phyloP scores from a whole-genome alignment of 208 protist genomes.

The Wallacemonas rigidus region DNA sequence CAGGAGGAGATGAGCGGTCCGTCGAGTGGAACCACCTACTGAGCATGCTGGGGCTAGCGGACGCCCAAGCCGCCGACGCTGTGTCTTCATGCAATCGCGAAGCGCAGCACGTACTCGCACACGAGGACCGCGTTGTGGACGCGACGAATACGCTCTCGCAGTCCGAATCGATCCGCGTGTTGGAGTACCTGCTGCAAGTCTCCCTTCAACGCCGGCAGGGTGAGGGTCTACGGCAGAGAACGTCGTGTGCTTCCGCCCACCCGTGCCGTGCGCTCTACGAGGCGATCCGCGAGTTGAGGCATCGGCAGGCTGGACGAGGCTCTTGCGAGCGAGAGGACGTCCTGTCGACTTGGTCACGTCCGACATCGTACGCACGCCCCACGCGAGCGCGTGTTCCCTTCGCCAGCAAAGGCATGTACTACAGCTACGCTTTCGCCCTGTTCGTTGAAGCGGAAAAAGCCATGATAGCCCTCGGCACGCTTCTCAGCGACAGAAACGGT shows the following conservation, averaged over 20 bases:
- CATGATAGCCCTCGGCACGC: neutral
- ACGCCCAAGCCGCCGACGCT: no score
- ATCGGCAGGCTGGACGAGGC: no score
- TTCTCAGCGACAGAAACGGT: no score
- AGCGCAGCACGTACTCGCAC: neutral
- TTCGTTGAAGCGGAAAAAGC: conserved; percentile 1
- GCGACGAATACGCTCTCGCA: neutral
- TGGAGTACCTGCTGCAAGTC: neutral
- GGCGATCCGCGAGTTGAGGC: neutral
- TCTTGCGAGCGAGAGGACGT: no score
- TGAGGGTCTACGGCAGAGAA: neutral
- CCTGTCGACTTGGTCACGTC: no score
- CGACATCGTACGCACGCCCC: no score
- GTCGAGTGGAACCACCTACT: no score
- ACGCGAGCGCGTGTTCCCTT: neutral
- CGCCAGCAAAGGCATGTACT: conserved; percentile 6
- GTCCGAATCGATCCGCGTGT: neutral
- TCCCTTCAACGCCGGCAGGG: neutral
- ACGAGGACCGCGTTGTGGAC: neutral
- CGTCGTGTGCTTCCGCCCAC: neutral
- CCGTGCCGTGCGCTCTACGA: neutral
- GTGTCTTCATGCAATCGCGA: no score
- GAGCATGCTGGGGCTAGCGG: no score
- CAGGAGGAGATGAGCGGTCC: no score
- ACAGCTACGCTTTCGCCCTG: conserved; percentile 6